Evolutionary conservation across 148 eudicot genomes (phyloP).

Genomic region (Silene latifolia): DNA sequence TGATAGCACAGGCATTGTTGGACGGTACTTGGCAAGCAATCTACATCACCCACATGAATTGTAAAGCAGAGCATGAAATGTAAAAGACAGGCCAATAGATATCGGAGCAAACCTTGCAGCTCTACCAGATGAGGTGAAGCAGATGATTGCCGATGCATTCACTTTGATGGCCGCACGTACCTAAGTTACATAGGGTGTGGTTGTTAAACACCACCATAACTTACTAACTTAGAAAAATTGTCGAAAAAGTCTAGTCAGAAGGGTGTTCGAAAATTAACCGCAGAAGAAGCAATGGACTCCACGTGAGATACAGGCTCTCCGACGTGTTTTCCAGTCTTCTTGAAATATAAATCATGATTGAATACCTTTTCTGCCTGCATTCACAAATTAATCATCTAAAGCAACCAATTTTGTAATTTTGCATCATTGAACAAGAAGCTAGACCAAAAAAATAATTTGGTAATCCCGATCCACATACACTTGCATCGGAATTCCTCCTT

Average conservation of each 20-base stretch:
- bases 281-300: slow-evolving; percentile 91
- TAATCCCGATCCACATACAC: not conserved
- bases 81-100: not conserved
- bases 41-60: slow-evolving; percentile 33
- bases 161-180: slow-evolving; percentile 89
- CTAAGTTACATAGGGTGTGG: slow-evolving; percentile 23
- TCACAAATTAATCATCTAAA: not conserved
- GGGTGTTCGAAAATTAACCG: slow-evolving; percentile 33
- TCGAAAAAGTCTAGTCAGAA: not conserved
- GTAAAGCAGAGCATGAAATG: not conserved
- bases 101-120: slow-evolving; percentile 65
- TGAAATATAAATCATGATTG: slow-evolving; percentile 77
- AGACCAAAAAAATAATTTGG: not conserved
- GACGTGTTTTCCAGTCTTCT: slow-evolving; percentile 67
- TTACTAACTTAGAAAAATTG: not conserved
- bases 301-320: slow-evolving; percentile 86
- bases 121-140: slow-evolving; percentile 86
- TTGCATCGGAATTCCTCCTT: not conserved
- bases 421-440: not conserved
- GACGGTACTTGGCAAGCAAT: slow-evolving; percentile 88
- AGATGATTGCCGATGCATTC: slow-evolving; percentile 82
- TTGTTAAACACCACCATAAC: not conserved
- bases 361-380: slow-evolving; percentile 85
- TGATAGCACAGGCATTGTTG: slow-evolving; percentile 86
- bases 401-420: not conserved